Conservation (phyloP, 805 yeast species). For the Candida hungchunana region DNA sequence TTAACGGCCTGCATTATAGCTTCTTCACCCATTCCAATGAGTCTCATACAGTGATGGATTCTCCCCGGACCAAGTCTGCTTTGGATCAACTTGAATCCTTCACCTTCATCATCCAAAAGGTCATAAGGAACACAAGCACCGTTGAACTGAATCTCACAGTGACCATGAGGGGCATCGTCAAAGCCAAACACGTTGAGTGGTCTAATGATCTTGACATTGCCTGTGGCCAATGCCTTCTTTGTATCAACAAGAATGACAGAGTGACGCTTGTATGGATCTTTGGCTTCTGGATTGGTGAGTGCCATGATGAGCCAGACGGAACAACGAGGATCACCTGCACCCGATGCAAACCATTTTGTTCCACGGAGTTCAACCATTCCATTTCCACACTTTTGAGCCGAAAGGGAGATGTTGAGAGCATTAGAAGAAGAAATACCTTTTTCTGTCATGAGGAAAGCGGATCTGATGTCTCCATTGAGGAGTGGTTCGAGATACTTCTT, state of each 20-base stretch:
- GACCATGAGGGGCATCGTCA: slow-evolving; percentile 74
- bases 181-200: slow-evolving; percentile 54
- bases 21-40: slow-evolving; percentile 57
- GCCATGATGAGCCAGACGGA: slow-evolving; percentile 31
- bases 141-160: slow-evolving; percentile 52
- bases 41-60: slow-evolving; percentile 66
- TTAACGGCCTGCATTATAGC: slow-evolving; percentile 43
- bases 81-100: slow-evolving; percentile 60
- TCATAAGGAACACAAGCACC: slow-evolving; percentile 43
- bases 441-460: slow-evolving; percentile 65
- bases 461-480: slow-evolving; percentile 49
- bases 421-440: slow-evolving; percentile 57
- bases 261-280: slow-evolving; percentile 45
- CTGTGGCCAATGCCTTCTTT: slow-evolving; percentile 43
- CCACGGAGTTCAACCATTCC: slow-evolving; percentile 47
- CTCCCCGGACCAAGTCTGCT: slow-evolving; percentile 68
- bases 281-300: slow-evolving; percentile 22
- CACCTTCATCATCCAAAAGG: slow-evolving; percentile 44
- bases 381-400: slow-evolving; percentile 41
- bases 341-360: slow-evolving; percentile 67
- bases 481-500: slow-evolving; percentile 49
- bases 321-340: slow-evolving; percentile 66
- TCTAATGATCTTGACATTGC: slow-evolving; percentile 43
- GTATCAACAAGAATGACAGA: slow-evolving; percentile 53
- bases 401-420: slow-evolving; percentile 51